A percentile compares a stretch with the other conserved stretches of the same genome.
These are phyloP conservation scores for Mitragyna speciosa DNA, from an alignment of 257 asterid species.

Conservation along the genomic window DNA sequence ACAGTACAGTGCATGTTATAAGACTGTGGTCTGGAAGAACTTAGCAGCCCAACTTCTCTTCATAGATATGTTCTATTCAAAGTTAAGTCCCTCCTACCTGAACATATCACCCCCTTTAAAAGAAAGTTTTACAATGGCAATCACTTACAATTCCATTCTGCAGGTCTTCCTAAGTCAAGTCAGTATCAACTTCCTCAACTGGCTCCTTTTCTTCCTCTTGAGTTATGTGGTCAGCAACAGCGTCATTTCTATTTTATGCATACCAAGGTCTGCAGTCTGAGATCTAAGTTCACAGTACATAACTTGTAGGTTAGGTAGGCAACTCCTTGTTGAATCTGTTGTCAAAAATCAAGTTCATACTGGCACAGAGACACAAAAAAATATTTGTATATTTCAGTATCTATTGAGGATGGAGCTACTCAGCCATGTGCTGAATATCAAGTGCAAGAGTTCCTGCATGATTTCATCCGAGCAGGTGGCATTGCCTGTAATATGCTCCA, in stretches of 20 bases:
- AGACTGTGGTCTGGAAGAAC: not conserved
- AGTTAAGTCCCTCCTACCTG: not conserved
- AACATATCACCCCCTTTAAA: not conserved
- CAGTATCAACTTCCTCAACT: not conserved
- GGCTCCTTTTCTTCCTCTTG: not conserved
- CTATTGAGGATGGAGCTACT: not conserved
- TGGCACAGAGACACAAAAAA: not conserved
- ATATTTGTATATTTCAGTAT: not conserved
- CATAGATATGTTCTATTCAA: not conserved
- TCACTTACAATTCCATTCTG: conserved; percentile 3
- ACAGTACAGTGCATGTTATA: not conserved
- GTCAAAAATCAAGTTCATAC: not conserved
- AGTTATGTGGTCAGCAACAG: not conserved
- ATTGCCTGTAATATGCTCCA: not conserved
- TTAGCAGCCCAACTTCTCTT: not conserved
- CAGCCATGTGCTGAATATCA: not conserved
- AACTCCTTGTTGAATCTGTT: not conserved
- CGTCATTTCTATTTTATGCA: conserved; percentile 6
- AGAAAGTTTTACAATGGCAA: not conserved
- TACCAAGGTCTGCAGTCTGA: not conserved
- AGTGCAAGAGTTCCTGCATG: not conserved
- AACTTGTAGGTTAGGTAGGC: not conserved
- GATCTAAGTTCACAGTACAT: not conserved
- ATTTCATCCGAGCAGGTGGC: not conserved
- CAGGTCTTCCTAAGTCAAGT: conserved; percentile 5